Conservation (phyloP, 805 yeast genomes). For the Candida golubevii region DNA sequence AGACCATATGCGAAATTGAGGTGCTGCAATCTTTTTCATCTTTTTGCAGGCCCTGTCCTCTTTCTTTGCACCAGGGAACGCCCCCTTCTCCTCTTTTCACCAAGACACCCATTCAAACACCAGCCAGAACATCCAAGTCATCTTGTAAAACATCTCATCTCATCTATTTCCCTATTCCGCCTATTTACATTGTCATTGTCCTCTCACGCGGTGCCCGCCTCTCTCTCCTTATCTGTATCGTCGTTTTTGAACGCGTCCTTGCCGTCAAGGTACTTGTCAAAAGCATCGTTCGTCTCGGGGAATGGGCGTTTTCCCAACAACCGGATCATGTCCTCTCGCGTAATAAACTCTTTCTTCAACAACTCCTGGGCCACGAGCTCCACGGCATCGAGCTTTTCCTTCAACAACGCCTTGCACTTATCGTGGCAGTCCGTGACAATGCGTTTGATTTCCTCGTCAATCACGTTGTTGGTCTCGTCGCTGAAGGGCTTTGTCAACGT, state of each 20-base stretch:
- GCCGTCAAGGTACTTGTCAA: constrained; percentile 65
- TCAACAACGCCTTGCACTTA: constrained; percentile 55
- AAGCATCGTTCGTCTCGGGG: constrained; percentile 86
- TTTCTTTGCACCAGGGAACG: no score
- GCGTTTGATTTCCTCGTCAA: constrained; percentile 66
- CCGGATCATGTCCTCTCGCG: constrained; percentile 90
- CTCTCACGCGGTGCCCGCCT: background rate
- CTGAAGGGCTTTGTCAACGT: constrained; percentile 61
- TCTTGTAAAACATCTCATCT: background rate
- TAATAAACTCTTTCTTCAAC: constrained; percentile 80
- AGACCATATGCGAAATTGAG: no score
- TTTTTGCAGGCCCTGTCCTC: no score
- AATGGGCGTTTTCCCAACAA: constrained; percentile 89
- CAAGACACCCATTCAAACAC: no score
- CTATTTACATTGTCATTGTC: background rate
- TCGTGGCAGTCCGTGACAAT: constrained; percentile 63
- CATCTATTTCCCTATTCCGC: background rate
- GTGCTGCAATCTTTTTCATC: no score
- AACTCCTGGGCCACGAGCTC: constrained; percentile 84
- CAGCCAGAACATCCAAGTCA: no score
- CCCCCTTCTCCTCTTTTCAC: no score
- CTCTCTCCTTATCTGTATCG: constrained; percentile 23
- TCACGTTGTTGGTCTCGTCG: constrained; percentile 62
- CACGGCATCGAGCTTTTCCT: constrained; percentile 69
- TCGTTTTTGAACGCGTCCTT: constrained; percentile 40